Evolutionary conservation across 176 grass and related monocot genomes (phyloP).

Genomic region (Oryza officinalis): DNA sequence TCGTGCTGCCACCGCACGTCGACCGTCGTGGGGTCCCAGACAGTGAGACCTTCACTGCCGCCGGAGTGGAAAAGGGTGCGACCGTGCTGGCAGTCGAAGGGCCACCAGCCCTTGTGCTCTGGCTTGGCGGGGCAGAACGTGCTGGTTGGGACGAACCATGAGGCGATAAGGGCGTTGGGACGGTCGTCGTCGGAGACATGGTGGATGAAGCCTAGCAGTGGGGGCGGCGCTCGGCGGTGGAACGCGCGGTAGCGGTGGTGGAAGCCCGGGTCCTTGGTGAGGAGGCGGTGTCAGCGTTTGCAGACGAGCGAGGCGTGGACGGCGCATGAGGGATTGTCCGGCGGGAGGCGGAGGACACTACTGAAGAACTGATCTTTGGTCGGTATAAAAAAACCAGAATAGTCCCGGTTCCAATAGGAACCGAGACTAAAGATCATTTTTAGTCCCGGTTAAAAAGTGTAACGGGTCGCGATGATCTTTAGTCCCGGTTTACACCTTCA

Average conservation of each 20-base stretch:
- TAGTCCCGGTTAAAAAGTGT: too few species aligned
- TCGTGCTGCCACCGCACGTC: not conserved
- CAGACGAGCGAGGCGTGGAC: not conserved
- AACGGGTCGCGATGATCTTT: too few species aligned
- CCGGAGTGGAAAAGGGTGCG: not conserved
- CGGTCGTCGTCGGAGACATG: accelerated
- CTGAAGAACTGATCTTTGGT: too few species aligned
- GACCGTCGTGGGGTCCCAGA: conserved; percentile 7
- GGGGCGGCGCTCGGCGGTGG: not conserved
- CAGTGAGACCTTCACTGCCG: not conserved
- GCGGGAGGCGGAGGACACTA: conserved; percentile 18
- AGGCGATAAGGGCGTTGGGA: too few species aligned
- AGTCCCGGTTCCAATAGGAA: too few species aligned
- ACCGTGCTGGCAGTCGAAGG: conserved; percentile 15
- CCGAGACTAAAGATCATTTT: too few species aligned
- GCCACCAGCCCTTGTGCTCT: not conserved
- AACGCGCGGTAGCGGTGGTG: conserved; percentile 18
- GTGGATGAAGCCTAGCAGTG: not conserved
- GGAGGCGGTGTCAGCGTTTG: conserved; percentile 5
- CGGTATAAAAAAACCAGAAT: too few species aligned
- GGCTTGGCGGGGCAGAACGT: not conserved
- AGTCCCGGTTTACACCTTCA: too few species aligned
- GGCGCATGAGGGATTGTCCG: conserved; percentile 8
- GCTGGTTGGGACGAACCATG: not conserved
- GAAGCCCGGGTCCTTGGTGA: not conserved